Conservation (phyloP, 2,329 filamentous ascomycete genomes). For the Capronia coronata region DNA sequence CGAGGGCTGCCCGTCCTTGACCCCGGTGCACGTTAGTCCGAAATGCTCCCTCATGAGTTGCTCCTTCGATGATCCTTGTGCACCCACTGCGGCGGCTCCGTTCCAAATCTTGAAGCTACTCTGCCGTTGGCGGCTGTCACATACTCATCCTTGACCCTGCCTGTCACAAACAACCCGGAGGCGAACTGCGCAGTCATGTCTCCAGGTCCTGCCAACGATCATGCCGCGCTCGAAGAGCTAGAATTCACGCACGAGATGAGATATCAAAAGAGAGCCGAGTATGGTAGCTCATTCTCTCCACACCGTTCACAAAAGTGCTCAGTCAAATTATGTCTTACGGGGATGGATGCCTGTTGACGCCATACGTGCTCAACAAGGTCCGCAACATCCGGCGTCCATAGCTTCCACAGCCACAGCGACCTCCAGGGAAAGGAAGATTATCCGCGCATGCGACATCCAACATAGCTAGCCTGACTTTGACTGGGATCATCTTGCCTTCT, state of each 20-base stretch:
- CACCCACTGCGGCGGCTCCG: conserved; percentile 3
- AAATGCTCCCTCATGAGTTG: conserved; percentile 1
- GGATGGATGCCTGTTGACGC: too few species aligned
- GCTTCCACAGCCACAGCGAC: neutral
- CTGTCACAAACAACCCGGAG: neutral
- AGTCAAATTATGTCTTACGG: too few species aligned
- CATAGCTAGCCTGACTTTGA: neutral
- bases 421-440: neutral
- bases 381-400: neutral
- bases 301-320: too few species aligned
- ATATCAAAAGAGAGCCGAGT: neutral
- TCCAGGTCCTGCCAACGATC: neutral
- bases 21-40: conserved; percentile 5
- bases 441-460: neutral
- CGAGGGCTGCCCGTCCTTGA: neutral
- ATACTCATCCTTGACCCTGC: neutral
- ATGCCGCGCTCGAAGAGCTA: neutral
- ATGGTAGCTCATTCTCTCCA: too few species aligned
- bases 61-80: too few species aligned
- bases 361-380: too few species aligned
- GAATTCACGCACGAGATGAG: neutral
- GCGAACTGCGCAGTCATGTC: neutral
- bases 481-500: neutral
- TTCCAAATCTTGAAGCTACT: conserved; percentile 11
- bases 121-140: conserved; percentile 3